Percentiles rank a stretch among this genome's conserved stretches.
These are phyloP conservation scores for Penicillium sp. DNA, from an alignment of 2,329 filamentous ascomycete genomes.

Conservation along the genomic window DNA sequence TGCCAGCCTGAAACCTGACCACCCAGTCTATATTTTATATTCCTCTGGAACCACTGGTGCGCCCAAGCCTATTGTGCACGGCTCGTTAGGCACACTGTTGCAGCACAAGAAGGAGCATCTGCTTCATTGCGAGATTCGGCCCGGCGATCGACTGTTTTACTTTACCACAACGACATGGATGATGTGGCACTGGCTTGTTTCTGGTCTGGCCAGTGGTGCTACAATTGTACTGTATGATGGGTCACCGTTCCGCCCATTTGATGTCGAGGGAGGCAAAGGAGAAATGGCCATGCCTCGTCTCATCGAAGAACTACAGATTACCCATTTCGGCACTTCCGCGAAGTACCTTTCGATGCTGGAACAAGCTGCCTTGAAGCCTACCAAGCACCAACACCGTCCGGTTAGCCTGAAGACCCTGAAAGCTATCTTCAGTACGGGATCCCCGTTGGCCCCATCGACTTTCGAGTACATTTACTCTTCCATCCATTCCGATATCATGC, in stretches of 20 bases:
- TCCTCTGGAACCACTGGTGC: conserved; percentile 85
- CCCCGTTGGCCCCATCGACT: conserved; percentile 87
- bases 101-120: conserved; percentile 98
- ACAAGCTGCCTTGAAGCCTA: conserved; percentile 70
- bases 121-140: conserved; percentile 79
- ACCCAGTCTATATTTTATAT: conserved; percentile 92
- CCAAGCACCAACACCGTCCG: conserved; percentile 50
- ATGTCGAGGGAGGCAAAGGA: conserved; percentile 61
- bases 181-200: conserved; percentile 99
- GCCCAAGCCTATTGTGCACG: conserved; percentile 95
- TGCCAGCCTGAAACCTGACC: conserved; percentile 77
- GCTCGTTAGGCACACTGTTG: conserved; percentile 82
- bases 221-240: conserved; percentile 90
- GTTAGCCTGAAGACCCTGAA: conserved; percentile 60
- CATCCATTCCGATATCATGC: conserved; percentile 79
- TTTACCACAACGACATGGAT: conserved; percentile 98
- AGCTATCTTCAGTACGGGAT: conserved; percentile 93
- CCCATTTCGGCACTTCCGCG: conserved; percentile 92
- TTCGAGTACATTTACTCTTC: conserved; percentile 87
- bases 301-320: conserved; percentile 79
- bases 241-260: conserved; percentile 78
- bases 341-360: conserved; percentile 92
- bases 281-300: conserved; percentile 81
- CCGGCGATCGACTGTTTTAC: conserved; percentile 79
- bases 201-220: conserved; percentile 78